These are phyloP conservation scores for Yamadazyma takamatsuzukensis DNA, from an alignment of 805 yeast species.

Conservation along the genomic window DNA sequence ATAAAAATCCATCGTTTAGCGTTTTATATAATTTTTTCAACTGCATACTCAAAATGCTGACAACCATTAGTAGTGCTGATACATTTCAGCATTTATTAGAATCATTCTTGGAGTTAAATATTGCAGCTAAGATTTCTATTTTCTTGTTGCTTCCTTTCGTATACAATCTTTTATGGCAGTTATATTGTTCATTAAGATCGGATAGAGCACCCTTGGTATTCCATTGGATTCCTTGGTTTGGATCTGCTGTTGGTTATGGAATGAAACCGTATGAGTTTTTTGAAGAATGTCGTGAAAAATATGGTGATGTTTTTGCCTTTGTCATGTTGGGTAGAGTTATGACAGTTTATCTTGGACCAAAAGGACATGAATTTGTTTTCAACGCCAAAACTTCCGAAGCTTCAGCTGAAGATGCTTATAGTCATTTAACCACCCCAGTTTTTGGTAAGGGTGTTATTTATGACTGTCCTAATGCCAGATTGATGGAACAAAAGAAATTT, in stretches of 20 bases:
- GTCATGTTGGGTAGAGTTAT: constrained; percentile 83
- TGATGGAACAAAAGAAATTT: constrained; percentile 98
- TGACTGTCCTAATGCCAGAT: constrained; percentile 88
- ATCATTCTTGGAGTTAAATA: constrained; percentile 24
- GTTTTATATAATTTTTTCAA: too few species aligned
- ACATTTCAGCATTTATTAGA: too few species aligned
- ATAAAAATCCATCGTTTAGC: too few species aligned
- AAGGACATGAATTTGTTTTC: constrained; percentile 94
- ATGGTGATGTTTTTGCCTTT: constrained; percentile 93
- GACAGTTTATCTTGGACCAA: constrained; percentile 96
- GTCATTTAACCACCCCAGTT: constrained; percentile 97
- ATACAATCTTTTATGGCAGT: constrained; percentile 64
- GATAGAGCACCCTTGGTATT: constrained; percentile 89
- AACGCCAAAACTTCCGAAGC: constrained; percentile 88
- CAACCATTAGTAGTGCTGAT: too few species aligned
- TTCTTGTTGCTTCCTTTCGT: constrained; percentile 54
- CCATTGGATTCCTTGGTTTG: constrained; percentile 94
- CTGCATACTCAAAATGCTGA: too few species aligned
- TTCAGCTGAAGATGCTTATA: constrained; percentile 94
- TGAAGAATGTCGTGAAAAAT: constrained; percentile 66
- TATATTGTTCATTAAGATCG: constrained; percentile 63
- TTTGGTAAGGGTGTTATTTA: constrained; percentile 97
- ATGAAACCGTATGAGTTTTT: constrained; percentile 92
- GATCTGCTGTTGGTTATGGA: constrained; percentile 86
- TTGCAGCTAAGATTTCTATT: constrained; percentile 27